Evolutionary conservation across 2,329 filamentous ascomycete species (phyloP).

Genomic region (Didymella segeticola): DNA sequence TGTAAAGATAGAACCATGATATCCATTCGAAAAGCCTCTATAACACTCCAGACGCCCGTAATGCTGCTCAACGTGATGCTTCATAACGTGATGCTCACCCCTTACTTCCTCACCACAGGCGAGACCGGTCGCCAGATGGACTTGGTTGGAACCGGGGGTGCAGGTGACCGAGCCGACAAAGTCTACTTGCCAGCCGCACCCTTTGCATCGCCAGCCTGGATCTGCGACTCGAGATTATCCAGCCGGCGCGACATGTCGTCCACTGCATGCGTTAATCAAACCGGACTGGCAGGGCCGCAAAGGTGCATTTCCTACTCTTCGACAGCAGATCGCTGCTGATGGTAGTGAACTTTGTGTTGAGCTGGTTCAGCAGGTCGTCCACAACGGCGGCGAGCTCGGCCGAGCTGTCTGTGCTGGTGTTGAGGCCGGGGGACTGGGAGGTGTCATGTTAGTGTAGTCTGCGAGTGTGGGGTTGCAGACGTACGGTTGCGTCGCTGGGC

Average conservation of each 20-base stretch:
- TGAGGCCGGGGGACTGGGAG: conserved; percentile 23
- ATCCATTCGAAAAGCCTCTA: conserved; percentile 8
- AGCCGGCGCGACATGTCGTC: conserved; percentile 90
- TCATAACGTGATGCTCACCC: not conserved
- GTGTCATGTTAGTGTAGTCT: not conserved
- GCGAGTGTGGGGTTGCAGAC: not conserved
- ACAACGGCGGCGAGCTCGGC: conserved; percentile 78
- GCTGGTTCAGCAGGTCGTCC: conserved; percentile 83
- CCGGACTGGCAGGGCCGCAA: too few relatives aligned
- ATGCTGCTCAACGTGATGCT: too few relatives aligned
- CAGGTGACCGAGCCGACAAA: not conserved
- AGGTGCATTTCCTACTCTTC: conserved; percentile 70
- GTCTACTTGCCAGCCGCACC: conserved; percentile 24
- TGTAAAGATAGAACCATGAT: conserved; percentile 12
- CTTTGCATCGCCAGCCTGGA: conserved; percentile 63
- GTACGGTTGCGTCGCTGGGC: conserved; percentile 8
- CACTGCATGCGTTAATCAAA: conserved; percentile 62
- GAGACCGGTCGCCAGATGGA: not conserved
- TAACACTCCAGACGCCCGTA: conserved; percentile 4
- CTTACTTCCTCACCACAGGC: not conserved
- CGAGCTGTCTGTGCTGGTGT: conserved; percentile 36
- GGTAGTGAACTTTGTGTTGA: conserved; percentile 83
- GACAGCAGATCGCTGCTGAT: conserved; percentile 87
- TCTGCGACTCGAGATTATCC: conserved; percentile 79
- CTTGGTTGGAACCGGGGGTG: not conserved